Evolutionary conservation across 805 yeast species (phyloP), one percentile per base, ranked within the genome.

Genomic region (Komagataella pseudopastoris): DNA sequence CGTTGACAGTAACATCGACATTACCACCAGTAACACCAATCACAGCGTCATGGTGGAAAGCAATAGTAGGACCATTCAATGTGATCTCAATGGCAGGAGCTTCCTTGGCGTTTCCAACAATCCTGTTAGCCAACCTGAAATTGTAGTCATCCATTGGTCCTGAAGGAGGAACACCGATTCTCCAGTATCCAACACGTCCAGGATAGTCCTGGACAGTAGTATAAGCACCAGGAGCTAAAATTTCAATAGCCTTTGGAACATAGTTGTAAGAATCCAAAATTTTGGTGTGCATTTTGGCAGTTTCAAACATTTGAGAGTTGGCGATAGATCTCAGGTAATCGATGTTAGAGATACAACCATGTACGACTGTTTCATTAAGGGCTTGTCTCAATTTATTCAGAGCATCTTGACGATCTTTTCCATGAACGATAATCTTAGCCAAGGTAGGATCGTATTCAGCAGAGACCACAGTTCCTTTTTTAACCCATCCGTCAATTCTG

Each of bases 91-190:
- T 75, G 43, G 95, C 96, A 5, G 98, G 96, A 8, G 96, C 85
- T 47, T 75, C 71, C 56, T 73, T 69, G 58, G 83, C 78, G 67
- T 91, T 93, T 54, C 97, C 98, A 47, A 91, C 98, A 60, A 88
- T 80, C 63, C 85, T 73, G 71, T 91, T 91, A 18, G 96, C 96
- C 55, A 88, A 65, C 60, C 96, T 76, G 72, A 90, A 90, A 4
- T 97, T 82, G 60, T 83, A 90, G 54, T 82, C 78, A 68, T 91
- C 99, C 98, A 91, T 93, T 54, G 98, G 96, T 48, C 99, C 99
- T 45, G 96, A 88, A 6, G 98, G 98, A 23, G 99, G 99, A 52
- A 91, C 98, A 65, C 99, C 99, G 58, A 85, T 77, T 62, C 85
- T 81, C 95, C 95, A 86, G 65, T 74, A 74, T n/a, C 88, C 84